Evolutionary conservation across 345 rosid genomes (phyloP).

Genomic region (Citrus trifoliata): DNA sequence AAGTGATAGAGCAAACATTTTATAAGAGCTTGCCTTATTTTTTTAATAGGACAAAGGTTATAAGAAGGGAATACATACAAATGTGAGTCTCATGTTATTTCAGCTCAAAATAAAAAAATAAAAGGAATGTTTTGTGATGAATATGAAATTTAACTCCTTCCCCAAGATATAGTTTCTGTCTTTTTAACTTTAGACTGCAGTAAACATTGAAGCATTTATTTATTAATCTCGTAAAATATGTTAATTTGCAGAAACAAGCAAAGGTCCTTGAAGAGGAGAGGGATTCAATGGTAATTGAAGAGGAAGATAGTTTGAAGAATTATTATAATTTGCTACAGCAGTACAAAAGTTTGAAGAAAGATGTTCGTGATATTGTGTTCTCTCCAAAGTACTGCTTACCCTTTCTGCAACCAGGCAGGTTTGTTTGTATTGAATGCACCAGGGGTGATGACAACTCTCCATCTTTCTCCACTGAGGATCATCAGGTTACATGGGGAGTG

Average conservation of each 20-base stretch:
- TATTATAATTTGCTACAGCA: constrained; percentile 80
- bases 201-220: neutral
- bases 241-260: constrained; percentile 64
- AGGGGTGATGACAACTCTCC: constrained; percentile 48
- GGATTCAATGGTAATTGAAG: constrained; percentile 83
- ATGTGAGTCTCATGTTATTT: neutral
- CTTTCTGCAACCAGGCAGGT: constrained; percentile 78
- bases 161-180: neutral
- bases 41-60: neutral
- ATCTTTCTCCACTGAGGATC: constrained; percentile 67
- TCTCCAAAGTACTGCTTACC: constrained; percentile 88
- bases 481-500: constrained; percentile 80
- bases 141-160: neutral
- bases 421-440: constrained; percentile 55
- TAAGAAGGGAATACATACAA: neutral
- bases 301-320: constrained; percentile 81
- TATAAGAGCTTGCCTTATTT: neutral
- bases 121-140: no score
- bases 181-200: neutral
- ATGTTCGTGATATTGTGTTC: constrained; percentile 65
- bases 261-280: constrained; percentile 80
- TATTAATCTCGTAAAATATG: constrained; percentile 17
- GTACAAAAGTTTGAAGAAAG: constrained; percentile 71
- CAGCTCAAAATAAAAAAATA: neutral
- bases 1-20: neutral